Conservation (phyloP, 768 basidiomycete species). For the Boletus rubropictus region DNA sequence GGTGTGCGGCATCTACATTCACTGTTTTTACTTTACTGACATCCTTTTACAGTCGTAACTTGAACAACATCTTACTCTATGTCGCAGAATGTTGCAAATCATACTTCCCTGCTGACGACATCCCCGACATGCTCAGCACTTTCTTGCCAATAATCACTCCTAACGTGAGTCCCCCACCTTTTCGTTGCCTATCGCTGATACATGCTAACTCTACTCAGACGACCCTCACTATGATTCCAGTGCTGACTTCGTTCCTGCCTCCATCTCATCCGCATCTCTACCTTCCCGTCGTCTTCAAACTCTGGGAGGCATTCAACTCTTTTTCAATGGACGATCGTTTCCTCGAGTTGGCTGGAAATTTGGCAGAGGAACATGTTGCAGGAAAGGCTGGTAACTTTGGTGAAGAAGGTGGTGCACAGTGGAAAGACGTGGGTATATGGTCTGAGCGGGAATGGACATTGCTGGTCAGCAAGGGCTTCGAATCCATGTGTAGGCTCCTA, state of each 20-base stretch:
- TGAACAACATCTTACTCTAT: slow-evolving; percentile 66
- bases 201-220: slow-evolving; percentile 38
- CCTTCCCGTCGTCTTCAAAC: slow-evolving; percentile 62
- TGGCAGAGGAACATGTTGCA: slow-evolving; percentile 71
- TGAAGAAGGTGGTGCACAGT: slow-evolving; percentile 49
- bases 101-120: slow-evolving; percentile 63
- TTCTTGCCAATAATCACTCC: slow-evolving; percentile 70
- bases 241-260: slow-evolving; percentile 75
- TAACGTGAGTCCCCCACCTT: slow-evolving; percentile 43
- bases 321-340: slow-evolving; percentile 68
- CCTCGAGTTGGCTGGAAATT: slow-evolving; percentile 60
- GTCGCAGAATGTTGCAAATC: slow-evolving; percentile 66
- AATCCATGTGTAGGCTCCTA: slow-evolving; percentile 60
- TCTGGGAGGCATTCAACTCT: slow-evolving; percentile 79
- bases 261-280: slow-evolving; percentile 60
- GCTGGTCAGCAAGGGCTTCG: slow-evolving; percentile 75
- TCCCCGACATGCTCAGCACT: slow-evolving; percentile 62
- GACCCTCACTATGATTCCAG: slow-evolving; percentile 63
- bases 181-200: background rate
- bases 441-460: slow-evolving; percentile 77
- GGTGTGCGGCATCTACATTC: slow-evolving; percentile 38
- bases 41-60: slow-evolving; percentile 43
- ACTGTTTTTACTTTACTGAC: slow-evolving; percentile 6
- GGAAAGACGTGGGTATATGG: slow-evolving; percentile 90
- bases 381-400: slow-evolving; percentile 51